Evolutionary conservation across 2,329 filamentous ascomycete genomes (phyloP).

Genomic region (Endothia cerciana): DNA sequence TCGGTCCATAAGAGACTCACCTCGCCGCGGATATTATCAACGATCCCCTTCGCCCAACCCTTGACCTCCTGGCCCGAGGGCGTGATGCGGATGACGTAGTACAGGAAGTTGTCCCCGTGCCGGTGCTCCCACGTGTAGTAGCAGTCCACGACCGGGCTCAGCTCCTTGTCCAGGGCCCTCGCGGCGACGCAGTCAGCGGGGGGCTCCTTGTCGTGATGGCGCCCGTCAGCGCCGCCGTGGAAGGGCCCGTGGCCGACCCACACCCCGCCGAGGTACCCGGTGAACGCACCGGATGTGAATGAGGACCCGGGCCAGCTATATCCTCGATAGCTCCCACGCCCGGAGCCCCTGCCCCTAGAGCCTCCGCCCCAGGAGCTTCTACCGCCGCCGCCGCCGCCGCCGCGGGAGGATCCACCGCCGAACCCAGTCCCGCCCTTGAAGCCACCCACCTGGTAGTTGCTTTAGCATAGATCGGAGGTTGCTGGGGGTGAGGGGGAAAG

Average conservation of each 20-base stretch:
- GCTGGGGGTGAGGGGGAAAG: no score
- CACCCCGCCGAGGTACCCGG: conserved; percentile 5
- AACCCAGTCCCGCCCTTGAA: no score
- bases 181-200: conserved; percentile 15
- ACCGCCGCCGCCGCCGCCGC: no score
- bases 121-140: conserved; percentile 20
- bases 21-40: conserved; percentile 11
- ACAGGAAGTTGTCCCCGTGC: conserved; percentile 16
- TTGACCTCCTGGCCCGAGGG: conserved; percentile 9
- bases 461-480: no score
- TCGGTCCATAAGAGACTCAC: neutral
- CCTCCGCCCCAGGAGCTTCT: no score
- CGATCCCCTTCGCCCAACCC: conserved; percentile 10
- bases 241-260: conserved; percentile 13
- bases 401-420: no score
- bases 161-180: conserved; percentile 13
- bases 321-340: no score
- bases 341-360: no score
- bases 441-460: no score
- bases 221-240: neutral
- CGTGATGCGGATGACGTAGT: conserved; percentile 19
- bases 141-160: conserved; percentile 18
- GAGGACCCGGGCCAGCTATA: neutral
- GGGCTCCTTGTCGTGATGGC: neutral
- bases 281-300: neutral